A percentile compares a stretch with the other conserved stretches of the same genome.
Evolutionary conservation across 352 stramenopile species (phyloP).

Genomic region (Pythium myriotylum): DNA sequence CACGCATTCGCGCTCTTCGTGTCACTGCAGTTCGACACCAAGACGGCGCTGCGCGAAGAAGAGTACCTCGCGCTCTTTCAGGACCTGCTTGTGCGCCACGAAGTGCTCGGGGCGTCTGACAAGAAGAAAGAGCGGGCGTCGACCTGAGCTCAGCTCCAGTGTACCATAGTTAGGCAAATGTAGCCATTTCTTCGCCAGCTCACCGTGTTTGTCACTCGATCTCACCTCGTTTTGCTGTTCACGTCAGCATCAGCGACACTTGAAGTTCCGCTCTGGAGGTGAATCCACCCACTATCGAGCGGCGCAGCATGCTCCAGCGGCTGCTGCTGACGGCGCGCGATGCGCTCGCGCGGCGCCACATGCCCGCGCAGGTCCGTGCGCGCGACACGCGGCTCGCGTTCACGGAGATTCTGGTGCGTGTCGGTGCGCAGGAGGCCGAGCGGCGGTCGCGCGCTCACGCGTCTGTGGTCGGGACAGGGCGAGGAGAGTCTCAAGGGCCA

Average conservation of each 20-base stretch:
- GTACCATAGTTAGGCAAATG: not conserved
- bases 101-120: conserved; percentile 29
- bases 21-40: conserved; percentile 52
- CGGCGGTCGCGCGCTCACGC: not conserved
- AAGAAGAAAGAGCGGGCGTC: conserved; percentile 23
- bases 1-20: conserved; percentile 66
- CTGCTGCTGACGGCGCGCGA: conserved; percentile 26
- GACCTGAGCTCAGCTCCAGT: too few species aligned
- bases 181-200: not conserved
- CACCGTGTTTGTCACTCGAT: too few species aligned
- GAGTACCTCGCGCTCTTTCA: conserved; percentile 47
- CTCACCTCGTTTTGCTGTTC: conserved; percentile 18
- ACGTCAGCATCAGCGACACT: not conserved
- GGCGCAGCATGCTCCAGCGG: conserved; percentile 5
- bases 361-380: conserved; percentile 20
- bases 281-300: too few species aligned
- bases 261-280: conserved; percentile 6
- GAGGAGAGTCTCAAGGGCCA: conserved; percentile 36
- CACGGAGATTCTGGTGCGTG: conserved; percentile 39
- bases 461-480: conserved; percentile 6
- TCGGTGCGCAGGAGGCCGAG: not conserved
- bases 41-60: conserved; percentile 43
- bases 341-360: conserved; percentile 13
- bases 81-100: conserved; percentile 36
- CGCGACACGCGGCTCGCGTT: conserved; percentile 45